Evolutionary conservation across 257 asterid species (phyloP), one percentile per base, ranked within the genome.

Genomic region (Datura wrightii): DNA sequence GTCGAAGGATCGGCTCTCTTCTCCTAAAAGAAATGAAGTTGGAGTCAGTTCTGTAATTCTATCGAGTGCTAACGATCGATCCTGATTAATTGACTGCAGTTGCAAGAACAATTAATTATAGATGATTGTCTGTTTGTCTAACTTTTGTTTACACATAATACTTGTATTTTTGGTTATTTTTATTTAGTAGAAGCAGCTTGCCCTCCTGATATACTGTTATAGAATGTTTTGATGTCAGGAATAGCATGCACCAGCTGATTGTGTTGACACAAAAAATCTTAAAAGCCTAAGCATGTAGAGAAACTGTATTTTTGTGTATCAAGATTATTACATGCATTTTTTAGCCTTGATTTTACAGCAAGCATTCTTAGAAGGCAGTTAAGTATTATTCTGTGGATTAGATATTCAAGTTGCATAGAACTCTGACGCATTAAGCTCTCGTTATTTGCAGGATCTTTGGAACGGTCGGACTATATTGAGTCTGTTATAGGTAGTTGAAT

Each of bases 1-100:
- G 99, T 96, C 98, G 0, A 93, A 91, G 91, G 80, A 90, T 86
- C 83, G 96, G 46, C 69, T 91, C 41, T 91, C 99, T 48, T 65
- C 89, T 34, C 88, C 93, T 1, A 88, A 80, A 83, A 87, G 89
- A 81, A 86, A 86, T 80, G 84, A 84, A 82, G 55, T n/a, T 82
- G 86, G 86, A 55, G 79, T 85, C 11, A 70, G 88, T 70, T 84
- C 88, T 71, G 82, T 78, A 6, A 62, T 90, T 34, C 46, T 84
- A 67, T 82, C 93, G 11, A 59, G 83, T 71, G 79, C 62, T n/a
- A 42, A 83, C 9, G 6, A 62, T 60, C 80, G 80, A 56, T 85
- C 89, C 78, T 78, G 65, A 71, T 58, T 53, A 10, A 42, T 72
- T 59, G 46, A 50, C 42, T 24, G 82, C 82, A 14, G 41, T 5